Evolutionary conservation across 2,329 filamentous ascomycete genomes (phyloP).

Genomic region (Fusarium sp.): DNA sequence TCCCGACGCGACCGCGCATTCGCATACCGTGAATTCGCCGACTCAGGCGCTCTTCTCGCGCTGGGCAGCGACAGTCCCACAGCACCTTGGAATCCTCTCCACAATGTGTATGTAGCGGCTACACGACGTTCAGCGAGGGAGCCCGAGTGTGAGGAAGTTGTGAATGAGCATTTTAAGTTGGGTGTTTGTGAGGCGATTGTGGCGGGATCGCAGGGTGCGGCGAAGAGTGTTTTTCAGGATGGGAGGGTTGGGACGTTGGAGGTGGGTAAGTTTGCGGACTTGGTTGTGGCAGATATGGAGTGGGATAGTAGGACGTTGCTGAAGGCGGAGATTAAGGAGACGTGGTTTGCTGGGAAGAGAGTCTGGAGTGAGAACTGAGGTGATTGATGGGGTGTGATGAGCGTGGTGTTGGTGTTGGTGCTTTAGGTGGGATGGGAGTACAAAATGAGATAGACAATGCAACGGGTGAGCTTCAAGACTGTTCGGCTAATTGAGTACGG

Average conservation of each 20-base stretch:
- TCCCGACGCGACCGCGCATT: conserved; percentile 67
- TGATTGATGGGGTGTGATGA: background rate
- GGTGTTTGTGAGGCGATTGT: conserved; percentile 63
- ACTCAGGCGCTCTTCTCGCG: conserved; percentile 63
- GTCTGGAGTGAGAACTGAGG: conserved; percentile 49
- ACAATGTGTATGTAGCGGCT: conserved; percentile 67
- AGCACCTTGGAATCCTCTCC: conserved; percentile 63
- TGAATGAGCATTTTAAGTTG: conserved; percentile 65
- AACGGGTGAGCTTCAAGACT: background rate
- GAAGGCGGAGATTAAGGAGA: conserved; percentile 60
- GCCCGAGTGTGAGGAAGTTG: conserved; percentile 53
- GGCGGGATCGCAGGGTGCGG: conserved; percentile 64
- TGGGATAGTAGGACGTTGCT: conserved; percentile 62
- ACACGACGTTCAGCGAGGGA: conserved; percentile 65
- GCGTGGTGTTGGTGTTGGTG: conserved; percentile 11
- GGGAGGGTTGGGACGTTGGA: conserved; percentile 61
- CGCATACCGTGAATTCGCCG: conserved; percentile 70
- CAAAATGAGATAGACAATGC: conserved; percentile 6
- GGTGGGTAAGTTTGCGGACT: conserved; percentile 65
- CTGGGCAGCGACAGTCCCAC: conserved; percentile 69
- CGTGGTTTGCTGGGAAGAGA: conserved; percentile 62
- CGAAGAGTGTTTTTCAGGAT: conserved; percentile 65
- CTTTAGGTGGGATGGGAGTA: background rate
- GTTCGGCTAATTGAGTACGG: accelerated
- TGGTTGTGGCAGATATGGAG: conserved; percentile 59